Conservation (phyloP, 495 filamentous ascomycete genomes). For the Lepidopterella palustris region DNA sequence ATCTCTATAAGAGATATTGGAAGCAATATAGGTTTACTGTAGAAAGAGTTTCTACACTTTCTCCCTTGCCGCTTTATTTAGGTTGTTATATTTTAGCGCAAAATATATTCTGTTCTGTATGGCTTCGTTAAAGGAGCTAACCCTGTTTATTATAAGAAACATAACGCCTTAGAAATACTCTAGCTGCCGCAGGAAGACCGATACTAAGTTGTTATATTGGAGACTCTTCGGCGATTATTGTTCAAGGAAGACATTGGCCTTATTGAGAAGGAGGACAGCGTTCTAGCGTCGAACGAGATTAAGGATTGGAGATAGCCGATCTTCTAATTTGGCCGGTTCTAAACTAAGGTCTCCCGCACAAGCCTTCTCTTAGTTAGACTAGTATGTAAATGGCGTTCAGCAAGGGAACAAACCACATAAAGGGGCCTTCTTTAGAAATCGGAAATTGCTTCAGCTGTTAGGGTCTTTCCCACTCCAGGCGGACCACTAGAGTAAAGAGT, state of each 20-base stretch:
- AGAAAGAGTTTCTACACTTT: background rate
- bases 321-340: background rate
- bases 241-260: background rate
- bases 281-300: background rate
- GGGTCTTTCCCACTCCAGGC: background rate
- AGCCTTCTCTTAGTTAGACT: background rate
- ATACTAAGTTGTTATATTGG: background rate
- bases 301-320: background rate
- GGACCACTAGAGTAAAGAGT: background rate
- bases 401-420: background rate
- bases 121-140: background rate
- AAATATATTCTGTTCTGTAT: background rate
- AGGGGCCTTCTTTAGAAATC: background rate
- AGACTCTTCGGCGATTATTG: background rate
- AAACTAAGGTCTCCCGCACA: background rate
- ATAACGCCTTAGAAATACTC: background rate
- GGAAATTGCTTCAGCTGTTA: background rate
- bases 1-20: background rate
- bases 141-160: background rate
- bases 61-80: background rate
- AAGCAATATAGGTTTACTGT: background rate
- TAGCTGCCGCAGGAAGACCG: background rate
- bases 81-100: background rate
- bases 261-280: background rate
- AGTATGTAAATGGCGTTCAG: background rate